These are phyloP conservation scores for Scheffersomyces lignicola DNA, from an alignment of 1,139 yeast species.

Conservation along the genomic window DNA sequence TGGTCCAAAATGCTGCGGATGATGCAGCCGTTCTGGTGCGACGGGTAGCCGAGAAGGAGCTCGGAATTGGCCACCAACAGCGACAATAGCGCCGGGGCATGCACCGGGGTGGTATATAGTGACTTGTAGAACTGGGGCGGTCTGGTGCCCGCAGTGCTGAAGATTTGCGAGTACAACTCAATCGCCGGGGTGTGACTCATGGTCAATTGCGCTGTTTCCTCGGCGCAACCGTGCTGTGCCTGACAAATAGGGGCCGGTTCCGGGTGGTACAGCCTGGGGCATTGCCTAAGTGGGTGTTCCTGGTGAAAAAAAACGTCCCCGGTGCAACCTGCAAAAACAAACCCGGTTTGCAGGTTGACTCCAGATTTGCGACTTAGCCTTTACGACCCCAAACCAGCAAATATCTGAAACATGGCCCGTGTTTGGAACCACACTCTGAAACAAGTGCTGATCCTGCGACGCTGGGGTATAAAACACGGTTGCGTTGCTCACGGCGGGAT, in stretches of 20 bases:
- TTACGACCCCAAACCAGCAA: conserved; percentile 1
- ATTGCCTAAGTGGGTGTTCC: too few species aligned
- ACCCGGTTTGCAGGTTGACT: conserved; percentile 1
- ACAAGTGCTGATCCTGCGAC: too few species aligned
- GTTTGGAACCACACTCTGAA: too few species aligned
- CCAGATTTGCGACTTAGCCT: conserved; percentile 1
- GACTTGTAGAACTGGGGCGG: conserved; percentile 23
- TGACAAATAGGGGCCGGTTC: too few species aligned
- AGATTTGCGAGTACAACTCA: conserved; percentile 25
- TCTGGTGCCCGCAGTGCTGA: conserved; percentile 18
- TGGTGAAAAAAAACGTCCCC: too few species aligned
- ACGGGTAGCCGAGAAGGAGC: conserved; percentile 5
- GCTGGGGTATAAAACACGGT: too few species aligned
- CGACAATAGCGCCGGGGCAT: conserved; percentile 24
- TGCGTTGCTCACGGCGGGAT: too few species aligned
- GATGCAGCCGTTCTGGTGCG: conserved; percentile 8
- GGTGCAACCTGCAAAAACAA: too few species aligned
- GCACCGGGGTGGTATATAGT: conserved; percentile 28
- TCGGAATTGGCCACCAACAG: conserved; percentile 24
- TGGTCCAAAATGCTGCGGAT: conserved; percentile 19
- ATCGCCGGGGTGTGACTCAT: conserved; percentile 17
- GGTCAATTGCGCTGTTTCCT: too few species aligned
- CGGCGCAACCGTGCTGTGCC: too few species aligned
- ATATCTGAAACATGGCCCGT: too few species aligned
- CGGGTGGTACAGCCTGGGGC: too few species aligned